Evolutionary conservation across 306 rosid genomes (phyloP).

Genomic region (Cicer arietinum): DNA sequence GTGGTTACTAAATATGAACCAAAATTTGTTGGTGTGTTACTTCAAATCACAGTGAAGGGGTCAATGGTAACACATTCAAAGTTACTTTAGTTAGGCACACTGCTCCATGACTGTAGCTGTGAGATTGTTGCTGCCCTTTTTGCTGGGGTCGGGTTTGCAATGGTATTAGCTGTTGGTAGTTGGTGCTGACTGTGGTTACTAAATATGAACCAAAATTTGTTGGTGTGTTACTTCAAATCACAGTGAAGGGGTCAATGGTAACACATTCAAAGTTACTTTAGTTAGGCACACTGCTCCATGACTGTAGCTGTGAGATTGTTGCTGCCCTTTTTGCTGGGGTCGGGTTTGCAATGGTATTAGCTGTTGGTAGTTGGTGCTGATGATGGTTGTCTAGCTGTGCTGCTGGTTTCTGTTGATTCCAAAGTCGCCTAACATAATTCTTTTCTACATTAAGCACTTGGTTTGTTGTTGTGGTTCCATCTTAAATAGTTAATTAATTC

Average conservation of each 20-base stretch:
- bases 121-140: conserved; percentile 61
- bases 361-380: conserved; percentile 44
- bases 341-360: conserved; percentile 54
- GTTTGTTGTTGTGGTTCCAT: neutral
- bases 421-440: conserved; percentile 33
- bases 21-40: conserved; percentile 46
- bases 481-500: neutral
- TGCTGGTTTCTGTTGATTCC: conserved; percentile 53
- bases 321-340: conserved; percentile 60
- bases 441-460: conserved; percentile 33
- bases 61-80: conserved; percentile 53
- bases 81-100: conserved; percentile 46
- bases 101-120: conserved; percentile 60
- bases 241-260: conserved; percentile 50
- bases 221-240: conserved; percentile 45
- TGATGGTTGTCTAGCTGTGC: conserved; percentile 52
- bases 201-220: conserved; percentile 48
- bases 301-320: conserved; percentile 60
- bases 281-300: conserved; percentile 53
- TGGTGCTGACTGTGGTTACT: conserved; percentile 44
- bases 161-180: conserved; percentile 49
- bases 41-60: conserved; percentile 43
- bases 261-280: conserved; percentile 46
- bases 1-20: conserved; percentile 48
- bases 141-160: conserved; percentile 55